These are phyloP conservation scores for Pythium pyrilobum DNA, from an alignment of 352 stramenopile species.

Conservation along the genomic window DNA sequence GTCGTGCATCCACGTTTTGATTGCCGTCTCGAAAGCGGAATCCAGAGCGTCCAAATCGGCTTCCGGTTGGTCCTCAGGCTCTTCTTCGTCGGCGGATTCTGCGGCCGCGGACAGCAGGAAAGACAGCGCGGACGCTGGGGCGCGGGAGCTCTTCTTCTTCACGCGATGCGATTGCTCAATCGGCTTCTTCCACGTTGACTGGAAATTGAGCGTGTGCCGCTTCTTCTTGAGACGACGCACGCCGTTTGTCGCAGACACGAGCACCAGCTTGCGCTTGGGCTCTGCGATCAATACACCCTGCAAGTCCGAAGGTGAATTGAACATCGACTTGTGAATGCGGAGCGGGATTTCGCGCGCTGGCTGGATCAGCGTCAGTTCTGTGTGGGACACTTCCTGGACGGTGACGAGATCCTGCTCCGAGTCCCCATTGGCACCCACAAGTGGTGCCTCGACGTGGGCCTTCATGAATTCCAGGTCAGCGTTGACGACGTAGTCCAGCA, in stretches of 20 bases:
- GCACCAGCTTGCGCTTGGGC: constrained; percentile 73
- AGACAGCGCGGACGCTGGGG: constrained; percentile 61
- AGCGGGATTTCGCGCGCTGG: constrained; percentile 51
- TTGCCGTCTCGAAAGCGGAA: constrained; percentile 29
- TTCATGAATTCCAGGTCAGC: constrained; percentile 68
- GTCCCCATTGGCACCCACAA: neutral
- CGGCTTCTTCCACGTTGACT: constrained; percentile 80
- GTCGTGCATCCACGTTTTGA: constrained; percentile 66
- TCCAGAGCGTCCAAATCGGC: constrained; percentile 54
- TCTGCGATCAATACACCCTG: constrained; percentile 76
- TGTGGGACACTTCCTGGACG: constrained; percentile 17
- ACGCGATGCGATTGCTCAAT: constrained; percentile 47
- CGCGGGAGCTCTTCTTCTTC: constrained; percentile 68
- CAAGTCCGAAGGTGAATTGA: constrained; percentile 70
- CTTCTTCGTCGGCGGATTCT: constrained; percentile 70
- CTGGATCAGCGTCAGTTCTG: constrained; percentile 7
- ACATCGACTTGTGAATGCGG: constrained; percentile 82
- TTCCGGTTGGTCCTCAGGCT: constrained; percentile 63
- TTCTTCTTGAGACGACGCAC: constrained; percentile 82
- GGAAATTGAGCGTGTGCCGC: constrained; percentile 72
- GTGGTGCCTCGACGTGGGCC: constrained; percentile 31
- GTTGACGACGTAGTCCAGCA: constrained; percentile 55
- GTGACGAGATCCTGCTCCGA: neutral
- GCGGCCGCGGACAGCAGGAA: constrained; percentile 71
- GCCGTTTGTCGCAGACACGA: constrained; percentile 61